Conservation (phyloP, 257 asterid genomes). For the Jasminum sambac region DNA sequence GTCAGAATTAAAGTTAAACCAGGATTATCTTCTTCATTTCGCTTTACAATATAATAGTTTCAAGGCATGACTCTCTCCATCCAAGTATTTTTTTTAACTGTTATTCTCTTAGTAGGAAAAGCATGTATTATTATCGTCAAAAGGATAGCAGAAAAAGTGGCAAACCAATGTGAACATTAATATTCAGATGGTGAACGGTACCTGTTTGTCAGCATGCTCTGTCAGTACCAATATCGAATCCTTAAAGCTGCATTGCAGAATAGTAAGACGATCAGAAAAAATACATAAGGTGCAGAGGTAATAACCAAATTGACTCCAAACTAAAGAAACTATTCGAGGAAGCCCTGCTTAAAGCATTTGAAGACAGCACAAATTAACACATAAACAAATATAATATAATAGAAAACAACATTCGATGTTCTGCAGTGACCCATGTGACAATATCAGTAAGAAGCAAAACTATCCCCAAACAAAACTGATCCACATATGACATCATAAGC, state of each 20-base stretch:
- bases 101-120: conserved; percentile 5
- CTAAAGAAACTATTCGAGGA: not conserved
- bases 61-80: not conserved
- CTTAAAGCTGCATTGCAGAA: conserved; percentile 44
- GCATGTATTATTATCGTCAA: conserved; percentile 1
- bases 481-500: not conserved
- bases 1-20: not conserved
- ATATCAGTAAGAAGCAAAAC: conserved; percentile 7
- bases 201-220: conserved; percentile 54
- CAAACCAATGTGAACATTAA: conserved; percentile 4
- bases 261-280: conserved; percentile 25
- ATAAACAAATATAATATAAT: not conserved
- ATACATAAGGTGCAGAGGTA: not conserved
- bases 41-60: not conserved
- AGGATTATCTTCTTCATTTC: not conserved
- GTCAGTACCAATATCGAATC: conserved; percentile 49
- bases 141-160: conserved; percentile 17
- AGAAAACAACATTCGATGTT: conserved; percentile 1
- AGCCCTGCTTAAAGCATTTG: not conserved
- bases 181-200: conserved; percentile 19
- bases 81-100: not conserved
- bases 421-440: conserved; percentile 11
- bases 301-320: conserved; percentile 7
- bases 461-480: not conserved
- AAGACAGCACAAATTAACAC: not conserved